These are phyloP conservation scores for Podaxis sp. DNA, from an alignment of 768 basidiomycete species.

Conservation along the genomic window DNA sequence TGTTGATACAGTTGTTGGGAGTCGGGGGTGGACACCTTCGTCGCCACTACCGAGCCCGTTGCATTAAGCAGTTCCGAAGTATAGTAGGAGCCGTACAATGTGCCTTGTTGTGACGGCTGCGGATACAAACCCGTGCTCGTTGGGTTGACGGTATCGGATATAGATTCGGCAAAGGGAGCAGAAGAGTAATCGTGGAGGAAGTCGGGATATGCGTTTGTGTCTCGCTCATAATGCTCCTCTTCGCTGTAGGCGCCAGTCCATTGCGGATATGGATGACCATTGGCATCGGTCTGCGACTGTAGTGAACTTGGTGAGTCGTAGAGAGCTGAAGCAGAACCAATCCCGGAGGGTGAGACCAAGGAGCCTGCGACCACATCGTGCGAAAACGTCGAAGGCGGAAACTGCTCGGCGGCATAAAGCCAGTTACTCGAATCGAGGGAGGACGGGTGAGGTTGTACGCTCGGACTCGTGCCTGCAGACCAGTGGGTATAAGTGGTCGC, in stretches of 20 bases:
- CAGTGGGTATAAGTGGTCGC: background rate
- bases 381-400: slow-evolving; percentile 11
- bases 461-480: slow-evolving; percentile 5
- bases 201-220: background rate
- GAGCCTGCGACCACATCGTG: slow-evolving; percentile 19
- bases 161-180: slow-evolving; percentile 22
- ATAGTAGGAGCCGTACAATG: background rate
- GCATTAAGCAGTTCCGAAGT: slow-evolving; percentile 7
- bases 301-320: slow-evolving; percentile 46
- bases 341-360: slow-evolving; percentile 41
- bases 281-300: slow-evolving; percentile 23
- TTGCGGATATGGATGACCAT: slow-evolving; percentile 40
- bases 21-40: slow-evolving; percentile 22
- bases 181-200: background rate
- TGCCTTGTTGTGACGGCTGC: background rate
- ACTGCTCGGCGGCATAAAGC: slow-evolving; percentile 5
- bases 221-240: slow-evolving; percentile 21
- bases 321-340: slow-evolving; percentile 51
- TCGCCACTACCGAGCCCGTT: slow-evolving; percentile 16
- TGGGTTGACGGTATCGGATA: slow-evolving; percentile 22
- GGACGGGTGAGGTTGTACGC: background rate
- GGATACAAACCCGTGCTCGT: slow-evolving; percentile 13
- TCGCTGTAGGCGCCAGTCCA: slow-evolving; percentile 33
- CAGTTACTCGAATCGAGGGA: slow-evolving; percentile 7
- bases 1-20: slow-evolving; percentile 18